These are phyloP conservation scores for Chlamydomonas reinhardtii DNA, from an alignment of 163 green algal genomes.

Conservation along the genomic window DNA sequence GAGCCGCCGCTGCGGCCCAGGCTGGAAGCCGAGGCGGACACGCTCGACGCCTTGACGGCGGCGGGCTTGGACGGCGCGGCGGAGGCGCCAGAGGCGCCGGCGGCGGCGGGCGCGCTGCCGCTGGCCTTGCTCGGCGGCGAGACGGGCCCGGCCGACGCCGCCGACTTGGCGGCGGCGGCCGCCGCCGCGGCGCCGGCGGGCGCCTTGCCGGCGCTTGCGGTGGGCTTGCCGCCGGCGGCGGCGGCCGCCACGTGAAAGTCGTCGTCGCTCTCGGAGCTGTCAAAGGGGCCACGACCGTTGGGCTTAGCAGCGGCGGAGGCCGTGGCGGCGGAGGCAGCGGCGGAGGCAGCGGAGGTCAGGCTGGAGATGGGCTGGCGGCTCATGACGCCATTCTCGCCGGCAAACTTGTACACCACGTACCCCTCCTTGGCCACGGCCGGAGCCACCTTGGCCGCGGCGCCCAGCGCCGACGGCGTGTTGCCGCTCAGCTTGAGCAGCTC, in stretches of 20 bases:
- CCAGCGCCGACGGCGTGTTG: neutral
- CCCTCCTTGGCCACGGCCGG: neutral
- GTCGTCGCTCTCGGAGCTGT: slow-evolving; percentile 23
- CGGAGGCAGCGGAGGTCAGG: neutral
- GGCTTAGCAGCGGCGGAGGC: neutral
- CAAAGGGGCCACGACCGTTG: neutral
- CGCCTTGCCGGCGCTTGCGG: neutral
- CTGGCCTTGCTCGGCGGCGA: too few relatives aligned
- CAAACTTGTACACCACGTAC: slow-evolving; percentile 46
- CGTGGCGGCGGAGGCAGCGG: neutral
- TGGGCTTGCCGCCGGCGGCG: neutral
- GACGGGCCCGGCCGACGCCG: too few relatives aligned
- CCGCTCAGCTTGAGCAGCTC: slow-evolving; percentile 22
- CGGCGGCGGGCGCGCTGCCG: neutral
- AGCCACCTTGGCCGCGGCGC: neutral
- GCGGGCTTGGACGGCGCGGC: neutral
- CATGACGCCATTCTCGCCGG: neutral
- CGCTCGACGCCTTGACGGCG: too few relatives aligned
- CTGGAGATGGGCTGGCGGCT: slow-evolving; percentile 6
- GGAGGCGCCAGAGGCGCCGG: too few relatives aligned
- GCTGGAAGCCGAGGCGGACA: too few relatives aligned
- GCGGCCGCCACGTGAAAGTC: neutral
- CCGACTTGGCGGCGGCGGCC: neutral
- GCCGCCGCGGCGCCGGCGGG: neutral
- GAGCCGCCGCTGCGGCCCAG: neutral